Base-by-base conservation (phyloP, 768 basidiomycete genomes). In the Xerocomellus intermedius region DNA sequence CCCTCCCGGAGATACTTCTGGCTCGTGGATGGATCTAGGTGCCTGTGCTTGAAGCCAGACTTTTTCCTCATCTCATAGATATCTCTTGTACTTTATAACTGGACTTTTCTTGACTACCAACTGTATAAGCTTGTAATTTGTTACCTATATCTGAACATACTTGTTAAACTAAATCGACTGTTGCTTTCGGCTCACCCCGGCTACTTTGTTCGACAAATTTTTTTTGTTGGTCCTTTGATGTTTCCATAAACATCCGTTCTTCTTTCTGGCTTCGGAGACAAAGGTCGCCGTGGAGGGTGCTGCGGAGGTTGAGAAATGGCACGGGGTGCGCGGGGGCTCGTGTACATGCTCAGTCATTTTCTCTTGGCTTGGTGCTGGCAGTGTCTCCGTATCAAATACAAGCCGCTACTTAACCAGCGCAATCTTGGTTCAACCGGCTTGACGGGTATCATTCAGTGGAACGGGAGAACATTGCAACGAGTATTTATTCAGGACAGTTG, bases 11-110 rank as follows among this genome's bases (percentile, higher is more conserved):
- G 68, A 68, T 13, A 10, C 55, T 2, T 70, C 68, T 7, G 68
- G 69, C 13, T 50, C 57, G 17, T 69, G 70, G 70, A 32, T 56
- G 39, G 61, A 65, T 16, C 12, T 37, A 2, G 68, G 68, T 3
- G 58, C 36, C 3, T 69, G 68, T 37, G 51, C 55, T 26, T 71
- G 38, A 28, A 17, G 7, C 0, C 8, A 19, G 30, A 30, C 21
- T 19, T 9, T 43, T 42, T 1, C 0, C 3, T 36, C 2, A 2
- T 3, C 13, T 26, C 24, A 13, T 41, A 38, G 19, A 41, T 21
- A 44, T 37, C 21, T 49, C 0, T n/a, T 0, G 8, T 33, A 22
- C 26, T 13, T 42, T 30, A 2, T 24, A 14, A 35, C 14, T 35
- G 14, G 6, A 35, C 33, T 35, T 16, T 35, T 14, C 33, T 35